Conservation (phyloP, 768 basidiomycete genomes). For the Boletus sp. region DNA sequence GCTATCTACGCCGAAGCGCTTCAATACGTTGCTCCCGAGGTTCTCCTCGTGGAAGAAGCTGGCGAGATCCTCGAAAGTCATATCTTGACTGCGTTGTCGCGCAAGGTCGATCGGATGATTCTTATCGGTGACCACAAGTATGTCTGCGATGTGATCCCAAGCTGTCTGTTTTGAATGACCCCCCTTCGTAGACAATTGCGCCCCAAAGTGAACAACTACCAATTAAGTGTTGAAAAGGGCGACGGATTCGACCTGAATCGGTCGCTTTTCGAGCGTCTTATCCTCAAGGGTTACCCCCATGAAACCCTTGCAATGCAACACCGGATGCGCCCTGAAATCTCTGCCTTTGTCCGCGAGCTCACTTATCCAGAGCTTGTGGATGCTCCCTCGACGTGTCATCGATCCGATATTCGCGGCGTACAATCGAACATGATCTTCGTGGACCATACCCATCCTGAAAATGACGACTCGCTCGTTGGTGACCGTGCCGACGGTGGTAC, state of each 20-base stretch:
- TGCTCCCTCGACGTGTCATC: constrained; percentile 43
- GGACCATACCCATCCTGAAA: constrained; percentile 55
- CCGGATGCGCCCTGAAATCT: constrained; percentile 73
- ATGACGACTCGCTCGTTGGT: constrained; percentile 35
- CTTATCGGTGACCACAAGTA: too few species aligned
- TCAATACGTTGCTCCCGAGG: too few species aligned
- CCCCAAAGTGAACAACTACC: constrained; percentile 67
- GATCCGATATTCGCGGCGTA: constrained; percentile 52
- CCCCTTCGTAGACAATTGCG: constrained; percentile 52
- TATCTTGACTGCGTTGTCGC: too few species aligned
- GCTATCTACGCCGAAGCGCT: constrained; percentile 47
- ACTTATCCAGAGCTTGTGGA: constrained; percentile 67
- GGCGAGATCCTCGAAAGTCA: too few species aligned
- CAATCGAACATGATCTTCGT: constrained; percentile 61
- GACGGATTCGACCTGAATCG: constrained; percentile 64
- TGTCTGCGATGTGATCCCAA: too few species aligned
- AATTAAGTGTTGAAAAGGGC: constrained; percentile 63
- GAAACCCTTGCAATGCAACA: constrained; percentile 54
- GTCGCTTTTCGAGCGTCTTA: constrained; percentile 50
- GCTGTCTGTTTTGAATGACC: too few species aligned
- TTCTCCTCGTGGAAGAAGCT: too few species aligned
- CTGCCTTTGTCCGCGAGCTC: constrained; percentile 55
- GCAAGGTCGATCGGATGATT: too few species aligned
- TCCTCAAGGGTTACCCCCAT: constrained; percentile 60
- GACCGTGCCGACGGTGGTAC: constrained; percentile 45